These are phyloP conservation scores for Mycena leptocephala DNA, from an alignment of 768 basidiomycete genomes.

Conservation along the genomic window DNA sequence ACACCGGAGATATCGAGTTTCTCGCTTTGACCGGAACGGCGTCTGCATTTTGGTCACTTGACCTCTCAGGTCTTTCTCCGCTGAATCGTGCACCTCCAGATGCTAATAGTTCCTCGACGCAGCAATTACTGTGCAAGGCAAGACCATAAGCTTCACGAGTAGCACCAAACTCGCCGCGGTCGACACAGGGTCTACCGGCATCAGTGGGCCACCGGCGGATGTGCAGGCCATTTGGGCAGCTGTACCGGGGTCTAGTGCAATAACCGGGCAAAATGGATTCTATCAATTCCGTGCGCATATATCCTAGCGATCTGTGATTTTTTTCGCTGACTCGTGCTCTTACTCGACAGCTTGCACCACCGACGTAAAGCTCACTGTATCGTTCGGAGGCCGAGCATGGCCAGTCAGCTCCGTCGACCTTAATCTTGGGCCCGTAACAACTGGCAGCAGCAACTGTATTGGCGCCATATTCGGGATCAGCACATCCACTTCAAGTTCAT, in stretches of 20 bases:
- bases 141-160: not conserved
- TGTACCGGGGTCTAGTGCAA: too few relatives aligned
- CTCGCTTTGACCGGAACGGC: not conserved
- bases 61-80: not conserved
- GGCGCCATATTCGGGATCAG: not conserved
- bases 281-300: too few relatives aligned
- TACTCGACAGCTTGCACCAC: too few relatives aligned
- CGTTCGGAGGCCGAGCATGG: not conserved
- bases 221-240: too few relatives aligned
- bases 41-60: not conserved
- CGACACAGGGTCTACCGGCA: too few relatives aligned
- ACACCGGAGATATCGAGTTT: constrained; percentile 1
- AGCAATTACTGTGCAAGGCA: constrained; percentile 4
- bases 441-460: not conserved
- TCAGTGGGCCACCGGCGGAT: too few relatives aligned
- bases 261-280: too few relatives aligned
- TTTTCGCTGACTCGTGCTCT: too few relatives aligned
- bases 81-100: not conserved
- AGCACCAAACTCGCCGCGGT: too few relatives aligned
- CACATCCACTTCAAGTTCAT: not conserved
- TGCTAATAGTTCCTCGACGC: not conserved
- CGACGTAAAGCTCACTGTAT: not conserved
- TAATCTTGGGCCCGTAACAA: not conserved
- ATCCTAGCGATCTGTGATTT: not conserved
- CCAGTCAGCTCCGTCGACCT: not conserved